phyloP scores from a whole-genome alignment of 176 grass and related monocot genomes.

The Carex parvula region DNA sequence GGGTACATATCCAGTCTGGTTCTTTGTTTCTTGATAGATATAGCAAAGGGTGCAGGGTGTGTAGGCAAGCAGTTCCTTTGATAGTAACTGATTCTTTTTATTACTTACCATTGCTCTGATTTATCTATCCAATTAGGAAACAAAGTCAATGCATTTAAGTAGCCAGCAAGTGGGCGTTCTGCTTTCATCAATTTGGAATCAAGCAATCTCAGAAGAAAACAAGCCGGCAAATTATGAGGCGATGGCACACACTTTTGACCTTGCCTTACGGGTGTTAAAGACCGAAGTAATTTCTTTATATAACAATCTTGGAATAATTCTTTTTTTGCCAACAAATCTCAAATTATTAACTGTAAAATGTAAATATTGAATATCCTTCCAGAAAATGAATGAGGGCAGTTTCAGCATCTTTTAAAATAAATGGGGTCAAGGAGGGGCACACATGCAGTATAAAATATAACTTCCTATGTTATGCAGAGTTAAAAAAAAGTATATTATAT shows the following conservation, averaged over 20 bases:
- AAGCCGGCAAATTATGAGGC: constrained; percentile 79
- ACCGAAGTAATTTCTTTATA: constrained; percentile 57
- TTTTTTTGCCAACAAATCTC: not conserved
- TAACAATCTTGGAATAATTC: not conserved
- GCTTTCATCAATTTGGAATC: constrained; percentile 93
- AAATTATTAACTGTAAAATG: not conserved
- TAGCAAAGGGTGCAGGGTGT: not conserved
- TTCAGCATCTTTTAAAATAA: not conserved
- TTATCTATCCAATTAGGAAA: constrained; percentile 42
- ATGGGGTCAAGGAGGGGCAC: not conserved
- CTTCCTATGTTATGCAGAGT: not conserved
- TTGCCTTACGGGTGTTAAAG: constrained; percentile 60
- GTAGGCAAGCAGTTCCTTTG: not conserved
- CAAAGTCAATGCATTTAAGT: constrained; percentile 73
- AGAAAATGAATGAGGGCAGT: not conserved
- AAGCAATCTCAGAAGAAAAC: constrained; percentile 75
- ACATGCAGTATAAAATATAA: not conserved
- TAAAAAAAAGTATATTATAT: constrained; percentile 4
- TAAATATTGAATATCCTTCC: not conserved
- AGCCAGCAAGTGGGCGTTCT: constrained; percentile 71
- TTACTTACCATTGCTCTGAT: constrained; percentile 1
- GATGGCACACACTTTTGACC: constrained; percentile 69
- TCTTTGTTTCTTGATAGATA: not conserved
- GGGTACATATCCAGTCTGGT: not conserved
- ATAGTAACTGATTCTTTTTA: not conserved